Evolutionary conservation across 2,329 filamentous ascomycete genomes (phyloP).

Genomic region (Lasiodiplodia sp.): DNA sequence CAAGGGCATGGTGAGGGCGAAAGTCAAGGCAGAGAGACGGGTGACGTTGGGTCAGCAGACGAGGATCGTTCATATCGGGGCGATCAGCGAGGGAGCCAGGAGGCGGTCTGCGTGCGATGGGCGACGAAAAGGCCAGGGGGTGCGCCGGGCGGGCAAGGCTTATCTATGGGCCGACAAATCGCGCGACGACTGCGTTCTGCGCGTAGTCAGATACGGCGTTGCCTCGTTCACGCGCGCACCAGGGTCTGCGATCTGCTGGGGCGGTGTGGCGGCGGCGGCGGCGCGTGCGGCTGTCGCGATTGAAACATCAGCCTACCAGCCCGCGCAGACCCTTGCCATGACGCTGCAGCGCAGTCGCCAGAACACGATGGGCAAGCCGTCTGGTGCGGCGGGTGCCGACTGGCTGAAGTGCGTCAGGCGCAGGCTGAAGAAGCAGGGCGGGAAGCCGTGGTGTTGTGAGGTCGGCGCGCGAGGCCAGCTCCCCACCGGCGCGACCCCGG

Average conservation of each 20-base stretch:
- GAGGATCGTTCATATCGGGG: background rate
- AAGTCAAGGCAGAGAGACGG: background rate
- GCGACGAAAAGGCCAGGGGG: slow-evolving; percentile 5
- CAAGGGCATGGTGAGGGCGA: background rate
- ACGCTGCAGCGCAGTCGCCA: background rate
- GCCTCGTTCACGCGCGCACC: slow-evolving; percentile 15
- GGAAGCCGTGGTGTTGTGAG: too few species aligned
- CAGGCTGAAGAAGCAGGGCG: too few species aligned
- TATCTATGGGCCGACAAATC: slow-evolving; percentile 10
- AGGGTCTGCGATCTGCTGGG: slow-evolving; percentile 23
- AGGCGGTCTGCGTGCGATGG: slow-evolving; percentile 12
- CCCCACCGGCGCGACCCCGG: background rate
- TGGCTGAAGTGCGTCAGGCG: background rate
- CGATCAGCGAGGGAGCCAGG: background rate
- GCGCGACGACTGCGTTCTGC: background rate
- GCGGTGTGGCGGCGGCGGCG: slow-evolving; percentile 12
- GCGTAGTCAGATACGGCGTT: background rate
- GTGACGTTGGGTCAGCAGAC: background rate
- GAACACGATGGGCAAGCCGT: background rate
- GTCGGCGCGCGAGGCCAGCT: too few species aligned
- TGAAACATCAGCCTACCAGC: background rate
- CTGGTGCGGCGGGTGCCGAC: background rate
- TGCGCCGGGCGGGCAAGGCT: background rate
- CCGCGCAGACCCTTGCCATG: background rate
- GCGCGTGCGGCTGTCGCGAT: slow-evolving; percentile 20